These are phyloP conservation scores for Heimioporus sp. DNA, from an alignment of 768 basidiomycete species.

Conservation along the genomic window DNA sequence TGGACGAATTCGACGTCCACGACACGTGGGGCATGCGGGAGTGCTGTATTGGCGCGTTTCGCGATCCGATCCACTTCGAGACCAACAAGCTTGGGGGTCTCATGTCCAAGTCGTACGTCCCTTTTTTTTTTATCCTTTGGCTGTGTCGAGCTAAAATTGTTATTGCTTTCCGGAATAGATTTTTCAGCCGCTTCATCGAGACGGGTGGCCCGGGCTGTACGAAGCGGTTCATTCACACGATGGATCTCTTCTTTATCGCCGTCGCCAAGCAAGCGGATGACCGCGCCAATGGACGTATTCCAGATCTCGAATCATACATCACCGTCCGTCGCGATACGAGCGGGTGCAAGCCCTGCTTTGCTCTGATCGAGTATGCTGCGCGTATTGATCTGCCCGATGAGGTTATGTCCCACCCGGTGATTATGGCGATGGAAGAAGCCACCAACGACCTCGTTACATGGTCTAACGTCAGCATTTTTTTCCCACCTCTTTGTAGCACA, in stretches of 20 bases:
- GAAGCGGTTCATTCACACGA: constrained; percentile 39
- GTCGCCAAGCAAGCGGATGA: constrained; percentile 44
- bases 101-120: constrained; percentile 35
- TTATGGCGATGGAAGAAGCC: constrained; percentile 43
- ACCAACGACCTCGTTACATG: constrained; percentile 53
- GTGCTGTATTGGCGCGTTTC: constrained; percentile 29
- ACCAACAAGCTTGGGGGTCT: constrained; percentile 28
- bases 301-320: constrained; percentile 54
- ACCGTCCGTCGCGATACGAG: constrained; percentile 52
- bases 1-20: constrained; percentile 37
- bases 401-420: constrained; percentile 49
- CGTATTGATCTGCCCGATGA: constrained; percentile 52
- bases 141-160: background rate
- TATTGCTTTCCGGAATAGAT: constrained; percentile 23
- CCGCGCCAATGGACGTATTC: constrained; percentile 34
- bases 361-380: constrained; percentile 54
- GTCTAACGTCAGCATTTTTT: constrained; percentile 37
- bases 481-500: no score
- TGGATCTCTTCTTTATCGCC: constrained; percentile 41
- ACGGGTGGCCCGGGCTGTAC: constrained; percentile 40
- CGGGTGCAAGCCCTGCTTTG: constrained; percentile 50
- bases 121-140: background rate
- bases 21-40: constrained; percentile 31
- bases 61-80: constrained; percentile 26
- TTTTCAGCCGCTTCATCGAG: constrained; percentile 36